These are phyloP conservation scores for Chlorella sp. DNA, from an alignment of 139 green algal species.

Conservation along the genomic window DNA sequence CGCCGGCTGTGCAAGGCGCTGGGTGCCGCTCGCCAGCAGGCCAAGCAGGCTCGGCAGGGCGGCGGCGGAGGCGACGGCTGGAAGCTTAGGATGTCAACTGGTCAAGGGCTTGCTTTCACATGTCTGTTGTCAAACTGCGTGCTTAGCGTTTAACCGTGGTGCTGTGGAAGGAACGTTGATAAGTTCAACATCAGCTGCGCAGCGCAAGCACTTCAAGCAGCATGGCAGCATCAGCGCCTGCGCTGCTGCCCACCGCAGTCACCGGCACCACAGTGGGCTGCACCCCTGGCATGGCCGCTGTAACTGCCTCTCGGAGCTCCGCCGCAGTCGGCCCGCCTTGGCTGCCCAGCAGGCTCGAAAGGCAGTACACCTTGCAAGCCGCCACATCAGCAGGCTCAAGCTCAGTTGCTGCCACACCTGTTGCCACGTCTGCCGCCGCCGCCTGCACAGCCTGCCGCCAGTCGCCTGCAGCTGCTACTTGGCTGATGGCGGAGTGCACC, in stretches of 20 bases:
- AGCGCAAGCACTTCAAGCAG: constrained; percentile 8
- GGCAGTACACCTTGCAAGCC: constrained; percentile 32
- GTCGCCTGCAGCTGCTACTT: neutral
- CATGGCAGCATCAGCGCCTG: neutral
- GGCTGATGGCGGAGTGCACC: neutral
- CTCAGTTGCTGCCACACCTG: neutral
- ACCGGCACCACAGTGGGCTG: constrained; percentile 15
- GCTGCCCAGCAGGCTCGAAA: neutral
- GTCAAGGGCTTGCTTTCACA: no score
- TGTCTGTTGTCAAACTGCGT: no score
- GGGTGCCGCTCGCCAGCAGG: no score
- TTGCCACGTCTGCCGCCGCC: neutral
- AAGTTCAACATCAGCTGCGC: neutral
- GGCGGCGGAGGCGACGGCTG: no score
- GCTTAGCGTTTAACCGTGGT: no score
- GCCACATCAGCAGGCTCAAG: constrained; percentile 27
- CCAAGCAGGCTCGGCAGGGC: no score
- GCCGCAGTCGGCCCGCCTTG: neutral
- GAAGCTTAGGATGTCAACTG: no score
- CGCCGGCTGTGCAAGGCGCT: no score
- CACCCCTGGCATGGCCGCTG: neutral
- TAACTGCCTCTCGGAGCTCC: neutral
- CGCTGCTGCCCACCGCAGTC: constrained; percentile 4
- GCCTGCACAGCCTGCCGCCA: neutral
- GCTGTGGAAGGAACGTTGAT: no score